Conservation (phyloP, 257 asterid genomes). For the Rhazya stricta region DNA sequence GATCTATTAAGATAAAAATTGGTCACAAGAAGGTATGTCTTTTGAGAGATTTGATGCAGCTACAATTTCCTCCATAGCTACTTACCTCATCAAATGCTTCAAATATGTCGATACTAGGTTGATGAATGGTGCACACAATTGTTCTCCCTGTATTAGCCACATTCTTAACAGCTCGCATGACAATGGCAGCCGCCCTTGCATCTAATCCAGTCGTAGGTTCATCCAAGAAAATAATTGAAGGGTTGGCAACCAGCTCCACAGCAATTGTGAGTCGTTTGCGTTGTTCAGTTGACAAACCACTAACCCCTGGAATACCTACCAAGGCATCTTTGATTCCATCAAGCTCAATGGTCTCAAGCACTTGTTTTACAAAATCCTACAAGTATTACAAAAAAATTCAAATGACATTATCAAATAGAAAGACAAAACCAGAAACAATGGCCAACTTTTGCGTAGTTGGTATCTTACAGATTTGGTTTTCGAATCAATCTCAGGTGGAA, state of each 20-base stretch:
- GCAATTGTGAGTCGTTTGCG: conserved; percentile 15
- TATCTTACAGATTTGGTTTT: conserved; percentile 1
- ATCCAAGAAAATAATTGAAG: conserved; percentile 11
- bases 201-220: conserved; percentile 15
- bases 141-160: conserved; percentile 11
- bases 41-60: background rate
- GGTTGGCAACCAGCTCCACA: conserved; percentile 14
- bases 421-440: background rate
- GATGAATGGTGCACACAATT: conserved; percentile 13
- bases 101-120: conserved; percentile 15
- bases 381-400: background rate
- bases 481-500: conserved; percentile 6
- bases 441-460: background rate
- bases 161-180: conserved; percentile 12
- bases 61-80: background rate
- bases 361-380: conserved; percentile 13
- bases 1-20: background rate
- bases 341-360: conserved; percentile 14
- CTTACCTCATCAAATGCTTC: conserved; percentile 15
- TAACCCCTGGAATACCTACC: conserved; percentile 12
- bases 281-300: conserved; percentile 14
- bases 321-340: conserved; percentile 14
- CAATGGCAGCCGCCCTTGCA: conserved; percentile 16
- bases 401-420: background rate
- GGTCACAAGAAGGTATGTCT: background rate